Evolutionary conservation across 257 asterid genomes (phyloP), one percentile per base, ranked within the genome.

Genomic region (Nicotiana noctiflora): DNA sequence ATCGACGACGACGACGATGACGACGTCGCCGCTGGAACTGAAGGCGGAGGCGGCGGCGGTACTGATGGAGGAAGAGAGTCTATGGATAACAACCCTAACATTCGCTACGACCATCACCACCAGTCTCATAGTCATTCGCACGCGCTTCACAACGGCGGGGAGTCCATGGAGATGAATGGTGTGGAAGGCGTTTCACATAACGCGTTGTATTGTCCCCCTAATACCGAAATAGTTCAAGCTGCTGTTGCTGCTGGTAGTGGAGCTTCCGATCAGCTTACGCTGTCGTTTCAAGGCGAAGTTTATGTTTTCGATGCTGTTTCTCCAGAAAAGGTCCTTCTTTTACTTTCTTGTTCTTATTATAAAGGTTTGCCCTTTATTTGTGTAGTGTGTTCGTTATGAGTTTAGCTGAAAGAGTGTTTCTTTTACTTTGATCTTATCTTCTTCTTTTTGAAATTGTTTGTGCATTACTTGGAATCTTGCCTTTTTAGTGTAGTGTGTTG

Each of bases 281-380:
- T 96, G 75, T 92, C 99, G 81, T 96, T 96, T 86, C 99, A 91
- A 90, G 99, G 98, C 8, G 97, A 96, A 84, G 97, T 96, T 79
- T 96, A 87, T 60, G 99, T 94, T 60, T 96, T 92, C 86, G 98
- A 92, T 89, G 87, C 97, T 3, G 98, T 94, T 85, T 90, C 97
- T 17, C 98, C 97, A 27, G 99, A 94, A 77, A 96, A 94, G 98
- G 99, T 92, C 56, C 11, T 31, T 59, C 51, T 34, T 40, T 51
- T 37, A 37, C 49, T 60, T 55, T n/a, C 19, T 15, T 44, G 29
- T 55, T 59, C 21, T 46, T 80, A 8, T n/a, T 70, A 44, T 19
- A 8, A 44, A 13, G 23, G 59, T 70, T 70, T 70, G 77, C 77
- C 77, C 59, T 44, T 19, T 65, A 29, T 11, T 76, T 55, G 75